Evolutionary conservation across 1,284 basidiomycete genomes (phyloP), one percentile per base, ranked within the genome.

Genomic region (Thecaphora thlaspeos): DNA sequence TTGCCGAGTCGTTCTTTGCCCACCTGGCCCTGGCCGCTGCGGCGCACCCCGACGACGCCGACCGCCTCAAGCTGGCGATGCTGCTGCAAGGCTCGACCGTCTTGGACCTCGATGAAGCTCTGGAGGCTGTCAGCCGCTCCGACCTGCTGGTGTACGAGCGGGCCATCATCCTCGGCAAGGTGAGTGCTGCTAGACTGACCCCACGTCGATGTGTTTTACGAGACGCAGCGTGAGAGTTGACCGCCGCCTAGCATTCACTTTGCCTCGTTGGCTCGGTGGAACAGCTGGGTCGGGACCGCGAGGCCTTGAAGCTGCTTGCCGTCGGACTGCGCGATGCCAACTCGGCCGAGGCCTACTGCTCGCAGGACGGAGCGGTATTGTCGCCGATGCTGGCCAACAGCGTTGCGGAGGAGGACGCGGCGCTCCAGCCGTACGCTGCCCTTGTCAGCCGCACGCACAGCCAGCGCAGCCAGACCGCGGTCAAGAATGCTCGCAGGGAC

Each of bases 301-400:
- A 69, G 22, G 73, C 73, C 0, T 52, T 76, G 1, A 43, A 49
- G 4, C 15, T 68, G 30, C 55, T 76, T 0, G 73, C 72, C 2
- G 19, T 72, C 30, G 42, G 37, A 10, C 51, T 74, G 14, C 43
- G 62, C 14, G 73, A 76, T 24, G 60, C 64, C 24, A 65, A 61
- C 45, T 66, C 70, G 17, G 61, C 72, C 7, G 72, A 76, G 51
- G 59, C 61, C 8, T 71, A 73, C 46, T 76, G 72, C 44, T 51
- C 54, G 21, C 63, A 75, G 28, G 61, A 56, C 23, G 68, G 70
- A 17, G 56, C 55, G 21, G 65, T 71, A 24, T 48, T 75, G 8
- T 58, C 63, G 18, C 59, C 67, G 5, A 62, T 63, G 51, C 46
- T 64, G 14, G 64, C 70, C 17, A 38, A 50, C 10, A 50, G 47